Base-by-base conservation (phyloP, 257 asterid species). In the Przewalskia tangutica region DNA sequence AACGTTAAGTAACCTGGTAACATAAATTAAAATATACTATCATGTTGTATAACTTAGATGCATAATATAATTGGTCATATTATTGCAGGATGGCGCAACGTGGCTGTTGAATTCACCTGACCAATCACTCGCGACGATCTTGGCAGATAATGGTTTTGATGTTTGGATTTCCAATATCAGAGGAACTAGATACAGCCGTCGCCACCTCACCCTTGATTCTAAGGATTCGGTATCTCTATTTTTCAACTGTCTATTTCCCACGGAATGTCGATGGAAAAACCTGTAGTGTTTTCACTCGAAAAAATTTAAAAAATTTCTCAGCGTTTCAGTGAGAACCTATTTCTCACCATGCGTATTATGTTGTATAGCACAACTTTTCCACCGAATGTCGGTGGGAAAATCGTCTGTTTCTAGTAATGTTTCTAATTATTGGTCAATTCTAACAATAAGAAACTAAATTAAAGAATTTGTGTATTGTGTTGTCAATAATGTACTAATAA, bases 81-180 rank as follows among this genome's bases (percentile, higher is more conserved):
- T 8, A 77, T 32, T 11, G 50, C 86, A 94, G 97, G 98, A 94
- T 64, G 98, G 98, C 48, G 80, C 85, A 89, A 89, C 95, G 5
- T 94, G 98, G 98, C 42, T 94, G 73, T 44, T 93, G 66, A 94
- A 85, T 85, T 34, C 91, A 14, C 96, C 98, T 0, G 91, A 94
- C 23, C 78, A 93, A 66, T 89, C 97, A 1, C 53, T 93, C 80
- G 93, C 96, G 3, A 56, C 90, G 88, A 88, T 94, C 46, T 81
- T 94, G 87, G 98, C 90, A 2, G 97, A 95, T 65, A 89, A 84
- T 64, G 98, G 94, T 2, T 95, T 86, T 59, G 98, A 93, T 84
- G 98, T 95, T 0, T 95, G 98, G 98, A 86, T 95, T 81, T 86
- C 98, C 82, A 95, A 93, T 66, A 77, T 81, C 46, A 85, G 98